phyloP scores from a whole-genome alignment of 2,329 filamentous ascomycete species.

The Capronia epimyces region DNA sequence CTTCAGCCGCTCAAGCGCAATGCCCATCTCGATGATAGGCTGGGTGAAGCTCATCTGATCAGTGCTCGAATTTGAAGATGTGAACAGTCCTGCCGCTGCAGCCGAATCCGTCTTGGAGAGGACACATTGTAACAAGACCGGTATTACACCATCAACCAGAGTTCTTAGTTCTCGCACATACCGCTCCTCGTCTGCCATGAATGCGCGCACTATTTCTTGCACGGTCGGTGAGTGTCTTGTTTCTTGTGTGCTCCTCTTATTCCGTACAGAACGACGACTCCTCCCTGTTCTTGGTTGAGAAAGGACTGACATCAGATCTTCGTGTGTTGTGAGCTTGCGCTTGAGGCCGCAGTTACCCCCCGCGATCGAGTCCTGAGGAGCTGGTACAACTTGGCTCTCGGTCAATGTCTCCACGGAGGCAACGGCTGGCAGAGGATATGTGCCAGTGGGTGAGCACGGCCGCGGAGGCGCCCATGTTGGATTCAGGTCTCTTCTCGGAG shows the following conservation, averaged over 20 bases:
- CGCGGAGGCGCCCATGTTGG: conserved; percentile 30
- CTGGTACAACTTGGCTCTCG: conserved; percentile 30
- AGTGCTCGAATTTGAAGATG: conserved; percentile 48
- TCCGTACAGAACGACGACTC: conserved; percentile 70
- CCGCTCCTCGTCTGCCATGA: conserved; percentile 75
- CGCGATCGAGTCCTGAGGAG: conserved; percentile 31
- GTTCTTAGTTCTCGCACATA: conserved; percentile 90
- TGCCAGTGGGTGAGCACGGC: conserved; percentile 50
- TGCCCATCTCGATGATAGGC: conserved; percentile 89
- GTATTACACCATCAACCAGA: conserved; percentile 88
- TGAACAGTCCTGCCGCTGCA: conserved; percentile 63
- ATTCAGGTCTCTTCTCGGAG: neutral
- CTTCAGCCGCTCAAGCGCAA: conserved; percentile 78
- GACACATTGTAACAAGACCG: conserved; percentile 80
- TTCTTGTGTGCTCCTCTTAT: conserved; percentile 63
- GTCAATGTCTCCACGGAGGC: conserved; percentile 51
- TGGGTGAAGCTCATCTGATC: conserved; percentile 65
- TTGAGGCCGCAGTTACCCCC: conserved; percentile 52
- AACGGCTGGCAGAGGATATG: conserved; percentile 53
- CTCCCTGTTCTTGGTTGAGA: conserved; percentile 60
- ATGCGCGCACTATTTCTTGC: conserved; percentile 72
- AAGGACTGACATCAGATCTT: conserved; percentile 87
- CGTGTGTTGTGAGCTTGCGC: conserved; percentile 79
- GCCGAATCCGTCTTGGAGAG: conserved; percentile 64
- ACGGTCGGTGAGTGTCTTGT: conserved; percentile 53